Conservation (phyloP, 129 eudicot genomes). For the Kitagawia praeruptora region DNA sequence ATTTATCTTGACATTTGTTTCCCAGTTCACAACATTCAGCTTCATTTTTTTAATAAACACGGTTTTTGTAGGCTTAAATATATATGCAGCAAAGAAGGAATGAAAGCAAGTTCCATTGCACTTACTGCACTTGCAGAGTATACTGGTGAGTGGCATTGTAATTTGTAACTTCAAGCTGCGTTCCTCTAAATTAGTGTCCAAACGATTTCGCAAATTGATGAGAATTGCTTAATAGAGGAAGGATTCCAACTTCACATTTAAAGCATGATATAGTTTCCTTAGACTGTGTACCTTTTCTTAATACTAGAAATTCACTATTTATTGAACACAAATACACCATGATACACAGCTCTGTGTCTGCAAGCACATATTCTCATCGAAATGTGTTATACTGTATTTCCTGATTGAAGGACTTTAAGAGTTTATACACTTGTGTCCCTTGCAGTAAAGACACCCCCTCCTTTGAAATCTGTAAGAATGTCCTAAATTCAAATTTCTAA, state of each 20-base stretch:
- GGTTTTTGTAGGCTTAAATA: conserved; percentile 59
- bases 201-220: neutral
- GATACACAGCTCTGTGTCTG: neutral
- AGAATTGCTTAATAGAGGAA: neutral
- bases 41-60: conserved; percentile 2
- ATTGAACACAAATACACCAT: neutral
- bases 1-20: neutral
- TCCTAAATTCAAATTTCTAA: neutral
- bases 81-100: conserved; percentile 78
- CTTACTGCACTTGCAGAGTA: conserved; percentile 82
- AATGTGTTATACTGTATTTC: neutral
- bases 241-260: neutral
- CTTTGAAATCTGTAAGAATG: neutral
- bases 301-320: neutral
- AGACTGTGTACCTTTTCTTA: neutral
- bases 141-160: conserved; percentile 47
- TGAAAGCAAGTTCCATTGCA: conserved; percentile 77
- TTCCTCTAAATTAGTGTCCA: neutral
- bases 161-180: neutral
- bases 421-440: neutral
- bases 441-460: neutral
- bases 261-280: neutral
- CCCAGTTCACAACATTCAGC: conserved; percentile 3
- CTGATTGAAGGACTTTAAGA: neutral
- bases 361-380: neutral